Base-by-base conservation (phyloP, 106 monocot genomes). In the Acorus gramineus region DNA sequence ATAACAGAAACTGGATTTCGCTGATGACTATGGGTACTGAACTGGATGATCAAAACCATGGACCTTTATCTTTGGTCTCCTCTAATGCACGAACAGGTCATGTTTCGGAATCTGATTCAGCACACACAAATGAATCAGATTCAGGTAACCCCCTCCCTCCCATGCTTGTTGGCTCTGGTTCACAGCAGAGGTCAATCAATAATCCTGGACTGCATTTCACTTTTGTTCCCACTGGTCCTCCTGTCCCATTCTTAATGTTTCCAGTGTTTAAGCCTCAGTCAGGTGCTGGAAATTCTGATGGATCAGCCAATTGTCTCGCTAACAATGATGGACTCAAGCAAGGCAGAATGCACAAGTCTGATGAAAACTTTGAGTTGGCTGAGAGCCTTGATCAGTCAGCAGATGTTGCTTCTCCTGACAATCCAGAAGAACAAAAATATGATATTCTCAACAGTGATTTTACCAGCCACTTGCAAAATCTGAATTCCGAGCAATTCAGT, bases 361-460 rank as follows among this genome's bases (percentile, higher is more conserved):
- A 28, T 28, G 28, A 28, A 28, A 28, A 28, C 28, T 28, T 28
- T 28, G 28, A 73, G 69, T 52, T 59, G 10, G 28, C 43, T 2
- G 74, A 81, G n/a, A 78, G 55, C 10, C 49, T 60, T 64, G 75
- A 75, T 58, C 83, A 81, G 5, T 14, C 61, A 43, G 83, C 66
- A 13, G 56, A 57, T 10, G 12, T 44, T 71, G 49, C 57, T 55
- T 55, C 64, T 50, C 53, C 43, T 47, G 81, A 77, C 48, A 55
- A 71, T 10, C 62, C 65, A 50, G 77, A 79, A 48, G 79, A 74
- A 50, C 70, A 71, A 12, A 80, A 83, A 63, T 42, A 71, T 11
- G 89, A 93, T 60, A 89, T 93, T 75, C 72, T 93, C 3, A 79
- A 89, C 56, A 75, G 89, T 67, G 89, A 93, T 65, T 79, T 89